phyloP scores from a whole-genome alignment of 2,329 filamentous ascomycete genomes.

The Stachybotrys elegans region DNA sequence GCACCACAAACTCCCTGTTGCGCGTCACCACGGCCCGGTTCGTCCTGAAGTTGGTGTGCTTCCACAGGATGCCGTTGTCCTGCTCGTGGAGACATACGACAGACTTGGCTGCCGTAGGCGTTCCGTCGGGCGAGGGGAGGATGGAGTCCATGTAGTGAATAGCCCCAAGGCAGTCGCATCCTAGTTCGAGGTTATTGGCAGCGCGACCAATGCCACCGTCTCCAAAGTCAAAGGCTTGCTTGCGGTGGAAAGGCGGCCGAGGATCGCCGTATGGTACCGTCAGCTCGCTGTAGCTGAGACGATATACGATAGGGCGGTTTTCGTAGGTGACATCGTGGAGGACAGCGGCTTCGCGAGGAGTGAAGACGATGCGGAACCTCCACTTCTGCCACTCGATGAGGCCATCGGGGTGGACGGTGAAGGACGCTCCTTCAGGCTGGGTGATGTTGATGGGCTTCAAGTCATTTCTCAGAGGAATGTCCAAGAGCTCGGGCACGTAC shows the following conservation, averaged over 20 bases:
- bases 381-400: constrained; percentile 61
- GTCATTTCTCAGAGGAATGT: constrained; percentile 40
- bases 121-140: constrained; percentile 48
- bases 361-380: constrained; percentile 65
- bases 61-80: constrained; percentile 56
- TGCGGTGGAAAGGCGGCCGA: constrained; percentile 60
- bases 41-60: constrained; percentile 59
- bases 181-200: constrained; percentile 63
- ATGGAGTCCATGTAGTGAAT: constrained; percentile 60
- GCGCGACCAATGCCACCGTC: constrained; percentile 62
- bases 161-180: constrained; percentile 65
- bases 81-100: constrained; percentile 59
- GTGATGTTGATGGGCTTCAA: constrained; percentile 68
- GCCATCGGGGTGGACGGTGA: constrained; percentile 46
- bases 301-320: constrained; percentile 59
- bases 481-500: constrained; percentile 47
- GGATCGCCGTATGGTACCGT: constrained; percentile 61
- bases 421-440: constrained; percentile 65
- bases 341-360: constrained; percentile 64
- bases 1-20: constrained; percentile 55
- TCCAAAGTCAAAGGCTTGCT: constrained; percentile 69
- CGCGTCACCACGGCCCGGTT: constrained; percentile 52
- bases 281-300: constrained; percentile 32
- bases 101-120: constrained; percentile 45
- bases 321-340: constrained; percentile 67